Evolutionary conservation across 805 yeast genomes (phyloP).

Genomic region (Candida tibetensis): DNA sequence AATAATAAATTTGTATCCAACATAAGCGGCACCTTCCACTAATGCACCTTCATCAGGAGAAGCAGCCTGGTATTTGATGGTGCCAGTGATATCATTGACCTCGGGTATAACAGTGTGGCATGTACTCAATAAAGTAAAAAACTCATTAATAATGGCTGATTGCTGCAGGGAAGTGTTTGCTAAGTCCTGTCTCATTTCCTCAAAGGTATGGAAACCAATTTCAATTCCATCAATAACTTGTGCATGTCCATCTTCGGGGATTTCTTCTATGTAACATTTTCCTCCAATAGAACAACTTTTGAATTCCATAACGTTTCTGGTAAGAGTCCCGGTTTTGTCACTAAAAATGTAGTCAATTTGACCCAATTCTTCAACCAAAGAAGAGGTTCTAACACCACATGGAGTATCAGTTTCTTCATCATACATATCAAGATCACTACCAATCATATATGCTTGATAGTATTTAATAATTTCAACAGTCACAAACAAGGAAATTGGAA

Average conservation of each 20-base stretch:
- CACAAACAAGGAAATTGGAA: conserved; percentile 95
- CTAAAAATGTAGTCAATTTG: conserved; percentile 95
- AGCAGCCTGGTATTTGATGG: conserved; percentile 93
- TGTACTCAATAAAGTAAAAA: conserved; percentile 78
- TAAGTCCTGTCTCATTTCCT: conserved; percentile 52
- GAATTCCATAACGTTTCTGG: conserved; percentile 95
- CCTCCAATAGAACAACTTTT: conserved; percentile 93
- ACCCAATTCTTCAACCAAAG: conserved; percentile 94
- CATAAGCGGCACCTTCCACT: conserved; percentile 90
- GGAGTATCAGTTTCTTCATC: conserved; percentile 88
- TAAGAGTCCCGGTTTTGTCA: conserved; percentile 96
- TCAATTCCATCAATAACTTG: conserved; percentile 73
- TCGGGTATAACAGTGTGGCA: conserved; percentile 99
- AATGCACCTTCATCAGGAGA: conserved; percentile 99
- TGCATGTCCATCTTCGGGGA: conserved; percentile 87
- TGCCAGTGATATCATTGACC: conserved; percentile 50
- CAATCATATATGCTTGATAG: conserved; percentile 91
- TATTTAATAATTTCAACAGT: conserved; percentile 95
- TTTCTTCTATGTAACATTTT: conserved; percentile 76
- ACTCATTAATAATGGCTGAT: conserved; percentile 60
- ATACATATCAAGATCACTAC: conserved; percentile 92
- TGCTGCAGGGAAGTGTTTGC: conserved; percentile 42
- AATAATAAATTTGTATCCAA: conserved; percentile 80
- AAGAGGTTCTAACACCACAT: conserved; percentile 90
- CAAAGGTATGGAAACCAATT: conserved; percentile 73